phyloP scores from a whole-genome alignment of 78 protist genomes.

The Emiliania huxleyi region DNA sequence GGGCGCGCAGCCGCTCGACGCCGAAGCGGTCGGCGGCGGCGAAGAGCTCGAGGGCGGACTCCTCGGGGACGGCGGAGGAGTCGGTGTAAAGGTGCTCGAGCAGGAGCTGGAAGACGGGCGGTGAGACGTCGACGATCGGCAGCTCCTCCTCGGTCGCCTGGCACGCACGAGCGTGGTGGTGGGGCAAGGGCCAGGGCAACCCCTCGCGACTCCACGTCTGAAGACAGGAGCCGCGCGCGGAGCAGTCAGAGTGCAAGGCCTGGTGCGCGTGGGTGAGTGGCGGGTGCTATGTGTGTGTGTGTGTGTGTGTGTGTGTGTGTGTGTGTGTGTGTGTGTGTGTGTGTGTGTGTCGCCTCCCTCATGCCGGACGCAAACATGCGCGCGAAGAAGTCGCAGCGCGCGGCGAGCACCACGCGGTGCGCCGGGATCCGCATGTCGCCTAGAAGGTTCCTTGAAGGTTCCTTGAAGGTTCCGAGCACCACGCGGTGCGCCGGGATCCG shows the following conservation, averaged over 20 bases:
- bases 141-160: background rate
- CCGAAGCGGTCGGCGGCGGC: background rate
- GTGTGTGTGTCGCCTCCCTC: no score
- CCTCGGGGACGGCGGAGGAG: background rate
- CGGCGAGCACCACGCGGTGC: slow-evolving; percentile 11
- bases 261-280: no score
- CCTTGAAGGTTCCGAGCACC: no score
- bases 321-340: no score
- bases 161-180: no score
- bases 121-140: background rate
- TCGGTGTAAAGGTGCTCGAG: background rate
- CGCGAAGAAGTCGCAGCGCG: background rate
- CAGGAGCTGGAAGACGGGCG: background rate
- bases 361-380: background rate
- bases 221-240: no score
- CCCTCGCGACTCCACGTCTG: no score
- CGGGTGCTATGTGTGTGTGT: no score
- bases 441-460: no score
- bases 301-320: no score
- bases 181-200: no score
- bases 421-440: background rate
- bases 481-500: background rate
- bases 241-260: no score
- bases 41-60: background rate
- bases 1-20: background rate